Evolutionary conservation across 768 basidiomycete species (phyloP).

Genomic region (Rhodotorula babjevae): DNA sequence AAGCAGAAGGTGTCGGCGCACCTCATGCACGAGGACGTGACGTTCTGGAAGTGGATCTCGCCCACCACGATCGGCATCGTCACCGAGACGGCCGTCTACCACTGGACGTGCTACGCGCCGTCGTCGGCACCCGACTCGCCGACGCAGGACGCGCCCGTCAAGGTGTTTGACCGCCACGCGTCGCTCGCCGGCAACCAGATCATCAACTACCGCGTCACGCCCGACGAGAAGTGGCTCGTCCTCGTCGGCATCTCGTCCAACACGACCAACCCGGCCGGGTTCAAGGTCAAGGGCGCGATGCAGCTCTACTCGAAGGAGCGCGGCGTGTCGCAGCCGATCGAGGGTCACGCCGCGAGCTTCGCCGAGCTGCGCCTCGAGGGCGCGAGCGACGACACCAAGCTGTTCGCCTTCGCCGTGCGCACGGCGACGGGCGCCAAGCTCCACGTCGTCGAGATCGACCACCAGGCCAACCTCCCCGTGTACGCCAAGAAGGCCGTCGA

Average conservation of each 20-base stretch:
- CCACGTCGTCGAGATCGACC: conserved; percentile 97
- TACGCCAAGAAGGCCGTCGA: conserved; percentile 98
- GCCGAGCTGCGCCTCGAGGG: conserved; percentile 88
- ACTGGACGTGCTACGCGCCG: conserved; percentile 50
- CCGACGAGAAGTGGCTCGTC: conserved; percentile 96
- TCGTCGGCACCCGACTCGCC: conserved; percentile 16
- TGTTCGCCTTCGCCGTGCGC: conserved; percentile 91
- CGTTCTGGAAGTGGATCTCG: conserved; percentile 99
- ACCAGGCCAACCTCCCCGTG: conserved; percentile 80
- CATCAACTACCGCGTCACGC: conserved; percentile 90
- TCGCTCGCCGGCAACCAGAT: conserved; percentile 93
- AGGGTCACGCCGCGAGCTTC: conserved; percentile 96
- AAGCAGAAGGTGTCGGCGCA: conserved; percentile 98
- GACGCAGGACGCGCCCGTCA: conserved; percentile 68
- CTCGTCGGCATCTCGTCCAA: conserved; percentile 92
- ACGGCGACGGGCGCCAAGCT: conserved; percentile 98
- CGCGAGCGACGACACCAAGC: conserved; percentile 73
- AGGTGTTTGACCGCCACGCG: conserved; percentile 93
- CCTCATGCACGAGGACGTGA: conserved; percentile 74
- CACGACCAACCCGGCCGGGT: conserved; percentile 83
- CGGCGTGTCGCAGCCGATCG: conserved; percentile 92
- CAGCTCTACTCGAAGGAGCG: conserved; percentile 91
- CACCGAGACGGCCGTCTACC: conserved; percentile 85
- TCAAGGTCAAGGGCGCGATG: conserved; percentile 98
- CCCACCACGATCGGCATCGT: conserved; percentile 89